Conservation (phyloP, 129 eudicot species). For the Helichrysum umbraculigerum region DNA sequence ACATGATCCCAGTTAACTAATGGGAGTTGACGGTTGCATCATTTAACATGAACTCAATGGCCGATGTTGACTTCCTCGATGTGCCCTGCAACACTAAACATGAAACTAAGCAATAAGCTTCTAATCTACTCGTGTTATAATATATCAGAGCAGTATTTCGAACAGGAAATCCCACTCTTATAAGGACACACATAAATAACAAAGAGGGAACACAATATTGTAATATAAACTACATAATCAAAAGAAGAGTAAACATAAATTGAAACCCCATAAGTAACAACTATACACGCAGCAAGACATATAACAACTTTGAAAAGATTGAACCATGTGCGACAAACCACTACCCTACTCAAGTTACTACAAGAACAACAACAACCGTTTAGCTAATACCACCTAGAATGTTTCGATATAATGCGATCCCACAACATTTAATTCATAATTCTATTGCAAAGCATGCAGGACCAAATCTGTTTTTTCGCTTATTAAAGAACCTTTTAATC, state of each 20-base stretch:
- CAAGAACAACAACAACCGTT: constrained; percentile 15
- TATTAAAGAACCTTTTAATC: neutral
- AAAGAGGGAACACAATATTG: too few relatives aligned
- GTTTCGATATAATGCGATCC: neutral
- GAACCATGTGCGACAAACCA: too few relatives aligned
- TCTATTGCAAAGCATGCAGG: constrained; percentile 5
- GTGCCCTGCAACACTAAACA: neutral
- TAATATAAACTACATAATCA: too few relatives aligned
- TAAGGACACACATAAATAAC: too few relatives aligned
- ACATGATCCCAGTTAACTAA: neutral
- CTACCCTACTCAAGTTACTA: too few relatives aligned
- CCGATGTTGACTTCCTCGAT: neutral
- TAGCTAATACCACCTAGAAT: neutral
- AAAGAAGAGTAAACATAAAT: too few relatives aligned
- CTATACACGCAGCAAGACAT: too few relatives aligned
- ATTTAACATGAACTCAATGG: neutral
- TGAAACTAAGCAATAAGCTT: neutral
- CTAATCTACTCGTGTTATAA: too few relatives aligned
- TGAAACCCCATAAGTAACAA: too few relatives aligned
- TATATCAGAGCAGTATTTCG: too few relatives aligned
- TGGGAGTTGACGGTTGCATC: too few relatives aligned
- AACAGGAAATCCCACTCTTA: too few relatives aligned
- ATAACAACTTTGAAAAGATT: neutral
- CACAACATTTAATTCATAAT: neutral
- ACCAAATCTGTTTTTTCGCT: neutral